Evolutionary conservation across 2,329 filamentous ascomycete genomes (phyloP), one percentile per base, ranked within the genome.

Genomic region (Xylaria sp.): DNA sequence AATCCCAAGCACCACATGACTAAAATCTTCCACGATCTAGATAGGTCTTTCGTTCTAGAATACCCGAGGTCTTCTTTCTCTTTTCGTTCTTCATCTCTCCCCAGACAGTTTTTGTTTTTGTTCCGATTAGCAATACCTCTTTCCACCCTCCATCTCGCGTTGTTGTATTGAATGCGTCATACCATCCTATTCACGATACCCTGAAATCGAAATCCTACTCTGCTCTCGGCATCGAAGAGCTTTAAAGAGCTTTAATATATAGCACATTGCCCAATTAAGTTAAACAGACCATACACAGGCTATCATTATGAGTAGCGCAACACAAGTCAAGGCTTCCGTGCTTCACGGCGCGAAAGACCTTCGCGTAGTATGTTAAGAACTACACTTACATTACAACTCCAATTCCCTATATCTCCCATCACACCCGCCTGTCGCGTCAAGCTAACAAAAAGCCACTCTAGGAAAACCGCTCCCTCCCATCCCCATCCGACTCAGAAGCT

Each of bases 401-500:
- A 17, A 9, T 2, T 19, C 21, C 11, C 28, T 4, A n/a, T 8
- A 33, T 14, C 28, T 14, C 43, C 28, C 37, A 12, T 40, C n/a
- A n/a, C n/a, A n/a, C n/a, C 21, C 31, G 14, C 35, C 46, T 5
- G 15, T 17, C 15, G 11, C 11, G 21, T 14, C 21, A 46, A 60
- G 46, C n/a, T 54, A n/a, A 45, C 35, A 19, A 7, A 15, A 31
- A 31, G 9, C 28, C 28, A 31, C 9, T 5, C 28, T 31, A 31
- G 86, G 81, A 87, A 80, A 78, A 81, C 59, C 82, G 87, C 63
- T 72, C 77, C 6, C 80, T 89, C 23, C 75, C 85, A 4, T 59
- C 82, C n/a, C 87, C 87, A 14, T 78, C 78, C 14, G 75, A 80
- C 61, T 78, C 82, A 68, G 85, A 89, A 66, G 83, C n/a, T 90